Conservation (phyloP, 495 filamentous ascomycete genomes). For the Aspergillus baeticus region DNA sequence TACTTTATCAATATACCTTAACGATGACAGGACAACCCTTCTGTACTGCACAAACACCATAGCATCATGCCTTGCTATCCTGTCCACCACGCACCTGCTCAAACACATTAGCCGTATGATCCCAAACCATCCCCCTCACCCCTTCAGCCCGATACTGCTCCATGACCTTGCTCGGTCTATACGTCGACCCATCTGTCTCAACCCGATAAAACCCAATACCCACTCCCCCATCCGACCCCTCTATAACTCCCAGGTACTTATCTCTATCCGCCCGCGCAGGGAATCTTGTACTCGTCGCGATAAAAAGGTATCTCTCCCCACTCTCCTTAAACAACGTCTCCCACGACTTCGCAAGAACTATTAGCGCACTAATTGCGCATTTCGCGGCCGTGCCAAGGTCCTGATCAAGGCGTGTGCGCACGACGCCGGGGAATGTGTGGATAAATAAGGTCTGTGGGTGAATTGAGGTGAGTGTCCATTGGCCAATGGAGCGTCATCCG, state of each 20-base stretch:
- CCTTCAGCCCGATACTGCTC: slow-evolving; percentile 5
- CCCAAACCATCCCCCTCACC: neutral
- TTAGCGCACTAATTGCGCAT: neutral
- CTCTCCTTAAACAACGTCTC: neutral
- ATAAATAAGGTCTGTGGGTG: neutral
- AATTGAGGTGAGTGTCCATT: neutral
- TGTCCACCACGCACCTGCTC: no score
- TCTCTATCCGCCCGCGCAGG: neutral
- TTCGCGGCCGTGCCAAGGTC: neutral
- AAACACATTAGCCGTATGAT: neutral
- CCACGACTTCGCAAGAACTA: neutral
- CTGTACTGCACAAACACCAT: no score
- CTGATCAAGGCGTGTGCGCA: neutral
- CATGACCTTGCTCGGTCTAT: neutral
- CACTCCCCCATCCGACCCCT: neutral
- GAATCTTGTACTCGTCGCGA: neutral
- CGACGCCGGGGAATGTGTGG: neutral
- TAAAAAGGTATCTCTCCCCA: slow-evolving; percentile 1
- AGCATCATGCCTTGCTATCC: no score
- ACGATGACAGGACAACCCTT: no score
- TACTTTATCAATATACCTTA: no score
- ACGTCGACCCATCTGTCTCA: neutral
- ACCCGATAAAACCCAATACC: neutral
- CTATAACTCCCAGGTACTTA: neutral
- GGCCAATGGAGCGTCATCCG: no score